Evolutionary conservation across 2,329 filamentous ascomycete genomes (phyloP), one percentile per base, ranked within the genome.

Genomic region (Fusarium musae): DNA sequence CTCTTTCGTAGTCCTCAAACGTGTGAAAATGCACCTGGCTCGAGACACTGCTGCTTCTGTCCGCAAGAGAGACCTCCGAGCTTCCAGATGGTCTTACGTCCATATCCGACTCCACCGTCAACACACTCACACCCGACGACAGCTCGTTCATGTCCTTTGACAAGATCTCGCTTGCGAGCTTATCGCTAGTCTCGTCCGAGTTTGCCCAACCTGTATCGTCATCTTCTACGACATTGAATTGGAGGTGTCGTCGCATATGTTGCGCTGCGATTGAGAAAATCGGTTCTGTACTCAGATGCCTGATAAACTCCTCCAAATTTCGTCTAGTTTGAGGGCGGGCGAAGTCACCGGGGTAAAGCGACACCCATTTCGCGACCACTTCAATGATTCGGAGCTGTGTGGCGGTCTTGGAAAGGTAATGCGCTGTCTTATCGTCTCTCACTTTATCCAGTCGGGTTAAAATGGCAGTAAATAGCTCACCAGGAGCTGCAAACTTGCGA

Each of bases 191-290:
- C 15, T 90, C 89, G 78, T 98, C 96, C 52, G 90, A 90, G 78
- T 91, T 93, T n/a, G 93, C 94, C 96, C 96, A 99, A 17, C 93
- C 91, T 1, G 93, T 93, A 79, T 99, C 96, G 78, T 98, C 96
- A 79, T 98, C 95, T 77, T 97, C 93, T 10, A 90, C 85, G 4
- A 95, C 91, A 65, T 86, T 87, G 56, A 88, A 86, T 50, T 95
- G 93, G 21, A 98, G 85, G 76, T 93, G 91, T n/a, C 88, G 87
- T 26, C 91, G 89, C 83, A 99, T 96, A 79, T 98, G 94, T 75
- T 93, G 92, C 7, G 94, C 93, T 6, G 95, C 94, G 23, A 93
- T 91, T 26, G 93, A 91, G 81, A 97, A 97, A 57, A 97, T 93
- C 15, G 93, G 91, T 72, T 93, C 93, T 9, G 88, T 89, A 28